Evolutionary conservation across 257 asterid genomes (phyloP).

Genomic region (Scutellaria galericulata): DNA sequence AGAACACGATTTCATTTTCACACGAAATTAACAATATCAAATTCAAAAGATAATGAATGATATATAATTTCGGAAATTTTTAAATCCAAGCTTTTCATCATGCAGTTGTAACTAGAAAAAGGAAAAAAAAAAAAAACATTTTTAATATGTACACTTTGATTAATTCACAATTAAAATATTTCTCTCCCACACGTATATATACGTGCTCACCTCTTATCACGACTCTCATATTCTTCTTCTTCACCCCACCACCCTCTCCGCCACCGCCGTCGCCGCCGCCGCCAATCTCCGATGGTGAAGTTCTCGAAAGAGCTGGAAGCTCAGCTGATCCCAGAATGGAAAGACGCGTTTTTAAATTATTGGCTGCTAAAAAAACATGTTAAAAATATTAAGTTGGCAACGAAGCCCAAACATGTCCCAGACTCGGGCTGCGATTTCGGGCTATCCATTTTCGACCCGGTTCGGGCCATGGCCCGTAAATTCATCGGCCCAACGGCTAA

Average conservation of each 20-base stretch:
- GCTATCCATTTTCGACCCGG: conserved; percentile 59
- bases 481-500: conserved; percentile 25
- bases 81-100: too few relatives aligned
- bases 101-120: too few relatives aligned
- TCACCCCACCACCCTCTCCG: background rate
- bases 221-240: conserved; percentile 27
- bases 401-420: conserved; percentile 41
- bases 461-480: conserved; percentile 32
- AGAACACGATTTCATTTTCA: too few relatives aligned
- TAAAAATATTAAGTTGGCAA: conserved; percentile 62
- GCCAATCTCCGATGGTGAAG: conserved; percentile 63
- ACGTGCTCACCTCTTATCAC: background rate
- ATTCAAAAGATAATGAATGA: too few relatives aligned
- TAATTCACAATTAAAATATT: background rate
- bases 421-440: conserved; percentile 49
- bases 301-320: conserved; percentile 86
- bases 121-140: too few relatives aligned
- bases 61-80: too few relatives aligned
- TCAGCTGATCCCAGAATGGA: conserved; percentile 89
- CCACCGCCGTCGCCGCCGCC: background rate
- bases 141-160: too few relatives aligned
- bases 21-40: too few relatives aligned
- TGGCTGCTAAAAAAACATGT: conserved; percentile 78
- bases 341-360: conserved; percentile 73
- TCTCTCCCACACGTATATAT: background rate